Conservation (phyloP, 2,329 filamentous ascomycete species). For the Apiospora pterosperma region DNA sequence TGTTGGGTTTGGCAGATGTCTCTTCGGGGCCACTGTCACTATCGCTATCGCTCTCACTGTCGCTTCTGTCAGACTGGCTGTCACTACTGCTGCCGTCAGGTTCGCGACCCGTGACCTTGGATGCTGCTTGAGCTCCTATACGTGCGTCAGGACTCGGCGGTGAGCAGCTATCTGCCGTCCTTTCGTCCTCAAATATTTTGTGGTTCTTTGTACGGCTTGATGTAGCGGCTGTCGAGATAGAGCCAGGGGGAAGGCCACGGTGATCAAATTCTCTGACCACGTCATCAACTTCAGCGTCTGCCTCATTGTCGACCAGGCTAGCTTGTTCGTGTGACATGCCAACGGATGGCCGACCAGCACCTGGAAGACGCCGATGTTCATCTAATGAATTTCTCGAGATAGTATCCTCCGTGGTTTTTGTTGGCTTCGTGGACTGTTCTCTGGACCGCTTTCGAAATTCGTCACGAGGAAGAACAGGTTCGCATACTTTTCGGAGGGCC, state of each 20-base stretch:
- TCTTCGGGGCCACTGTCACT: slow-evolving; percentile 25
- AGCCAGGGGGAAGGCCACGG: slow-evolving; percentile 36
- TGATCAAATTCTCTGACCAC: slow-evolving; percentile 31
- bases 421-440: background rate
- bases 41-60: slow-evolving; percentile 18
- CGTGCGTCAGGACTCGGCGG: slow-evolving; percentile 11
- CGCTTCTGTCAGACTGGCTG: background rate
- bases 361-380: background rate
- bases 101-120: background rate
- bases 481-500: background rate
- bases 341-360: background rate
- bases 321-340: background rate
- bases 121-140: slow-evolving; percentile 6
- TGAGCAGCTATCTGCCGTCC: slow-evolving; percentile 9
- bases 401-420: background rate
- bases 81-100: slow-evolving; percentile 4
- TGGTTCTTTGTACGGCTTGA: slow-evolving; percentile 18
- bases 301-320: slow-evolving; percentile 21
- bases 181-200: slow-evolving; percentile 12
- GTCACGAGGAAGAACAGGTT: background rate
- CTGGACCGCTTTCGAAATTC: background rate
- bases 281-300: slow-evolving; percentile 17
- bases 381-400: background rate
- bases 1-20: slow-evolving; percentile 1
- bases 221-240: slow-evolving; percentile 28